Evolutionary conservation across 2,329 filamentous ascomycete genomes (phyloP).

Genomic region (Aspergillus alliaceus): DNA sequence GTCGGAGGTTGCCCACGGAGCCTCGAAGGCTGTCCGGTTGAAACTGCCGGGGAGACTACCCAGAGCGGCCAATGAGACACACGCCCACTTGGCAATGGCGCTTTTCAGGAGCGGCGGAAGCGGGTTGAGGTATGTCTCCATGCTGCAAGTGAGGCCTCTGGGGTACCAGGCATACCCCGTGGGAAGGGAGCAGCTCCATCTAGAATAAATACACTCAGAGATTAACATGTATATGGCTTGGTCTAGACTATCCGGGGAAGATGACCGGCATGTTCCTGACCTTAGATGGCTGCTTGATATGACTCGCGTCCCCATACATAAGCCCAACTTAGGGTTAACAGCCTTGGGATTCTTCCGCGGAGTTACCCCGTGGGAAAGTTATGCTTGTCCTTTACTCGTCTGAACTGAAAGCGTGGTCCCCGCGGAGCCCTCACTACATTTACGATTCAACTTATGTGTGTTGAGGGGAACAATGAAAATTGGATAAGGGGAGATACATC

Average conservation of each 20-base stretch:
- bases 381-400: background rate
- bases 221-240: too few species aligned
- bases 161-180: too few species aligned
- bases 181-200: background rate
- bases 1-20: conserved; percentile 7
- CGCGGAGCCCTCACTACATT: too few species aligned
- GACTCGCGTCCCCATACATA: background rate
- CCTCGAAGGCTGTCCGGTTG: conserved; percentile 8
- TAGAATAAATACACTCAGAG: background rate
- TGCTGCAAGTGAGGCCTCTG: background rate
- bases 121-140: conserved; percentile 5
- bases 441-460: too few species aligned
- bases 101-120: conserved; percentile 5
- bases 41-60: conserved; percentile 9
- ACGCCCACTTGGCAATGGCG: conserved; percentile 11
- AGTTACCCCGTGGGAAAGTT: background rate
- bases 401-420: too few species aligned
- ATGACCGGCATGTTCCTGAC: too few species aligned
- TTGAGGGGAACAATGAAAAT: too few species aligned
- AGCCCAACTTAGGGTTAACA: background rate
- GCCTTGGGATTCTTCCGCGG: background rate
- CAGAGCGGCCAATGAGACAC: conserved; percentile 8
- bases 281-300: background rate
- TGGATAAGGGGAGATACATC: too few species aligned
- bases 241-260: background rate